Base-by-base conservation (phyloP, 2,329 filamentous ascomycete species). In the Chaetothyriales sp. region DNA sequence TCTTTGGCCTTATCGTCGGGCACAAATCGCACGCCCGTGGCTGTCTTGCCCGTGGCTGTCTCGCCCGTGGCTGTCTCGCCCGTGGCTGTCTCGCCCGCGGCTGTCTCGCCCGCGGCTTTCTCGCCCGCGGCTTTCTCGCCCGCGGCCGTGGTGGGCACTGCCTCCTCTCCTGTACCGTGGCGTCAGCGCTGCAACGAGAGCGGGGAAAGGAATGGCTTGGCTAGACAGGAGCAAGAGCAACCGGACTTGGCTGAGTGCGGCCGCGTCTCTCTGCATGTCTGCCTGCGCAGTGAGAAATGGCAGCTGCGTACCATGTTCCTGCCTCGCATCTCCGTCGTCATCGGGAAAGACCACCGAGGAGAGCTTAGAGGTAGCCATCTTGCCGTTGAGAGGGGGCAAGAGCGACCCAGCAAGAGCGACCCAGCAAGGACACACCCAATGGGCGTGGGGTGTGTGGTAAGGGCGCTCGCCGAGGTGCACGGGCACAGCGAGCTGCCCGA, bases 331-430 rank as follows among this genome's bases (percentile, higher is more conserved):
- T 15, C 9, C 33, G 33, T 61, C 59, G n/a, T 58, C 57, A 10
- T 56, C 59, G 7, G 59, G 56, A 20, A 57, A 48, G 20, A 56
- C 53, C 54, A 61, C 60, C 4, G 56, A 44, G 33, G 58, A 59
- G 5, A 61, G 49, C 51, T 56, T 60, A 44, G 59, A 61, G 20
- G 57, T 53, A 44, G 33, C 15, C 33, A 40, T 40, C 5, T 40
- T 15, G 33, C 2, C 13, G 33, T 25, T 25, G 22, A 6, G 6
- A 6, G 22, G 3, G 22, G 15, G 33, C 33, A 40, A 40, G 33
- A 40, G 15, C 29, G 29, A 33, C 4, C n/a, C n/a, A n/a, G 33
- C 33, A 40, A 40, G 33, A 40, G 15, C 29, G 29, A 33, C 29
- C 29, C 29, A 33, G 9, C 29, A 8, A 40, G 10, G 15, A 15